Base-by-base conservation (phyloP, 2,329 filamentous ascomycete species). In the Colletotrichum gigasporum region DNA sequence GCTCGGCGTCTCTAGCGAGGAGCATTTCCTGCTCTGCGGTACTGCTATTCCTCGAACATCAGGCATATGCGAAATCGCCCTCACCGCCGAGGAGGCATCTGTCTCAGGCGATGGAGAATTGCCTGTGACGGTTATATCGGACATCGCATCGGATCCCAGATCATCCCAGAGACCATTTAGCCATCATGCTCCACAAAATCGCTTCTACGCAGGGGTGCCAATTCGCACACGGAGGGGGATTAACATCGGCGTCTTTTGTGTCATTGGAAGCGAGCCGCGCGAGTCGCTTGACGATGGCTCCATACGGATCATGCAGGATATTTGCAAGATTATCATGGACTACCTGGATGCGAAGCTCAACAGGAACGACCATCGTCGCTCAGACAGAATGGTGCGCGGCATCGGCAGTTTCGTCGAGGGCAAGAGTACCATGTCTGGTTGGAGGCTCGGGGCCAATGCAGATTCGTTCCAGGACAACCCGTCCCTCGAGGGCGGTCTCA, bases 131-230 rank as follows among this genome's bases (percentile, higher is more conserved):
- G 61, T 80, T 0, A 67, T 80, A 2, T 65, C 71, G 0, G 75
- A 83, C 50, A 69, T 82, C 2, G 66, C 67, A 0, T 28, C 32
- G 0, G 72, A 81, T 30, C 52, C 70, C 3, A 71, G 74, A 1
- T 79, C 77, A 41, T 61, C 66, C 5, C 30, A 56, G 16, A 70
- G 71, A n/a, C 63, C 71, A 0, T 74, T 70, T n/a, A 71, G 72
- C 11, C 67, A 56, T 8, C 55, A 62, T 0, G 69, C 72, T 22
- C 68, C 69, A 0, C 61, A 64, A 2, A 69, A 71, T 14, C 69
- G 72, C 2, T 82, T 82, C 58, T 82, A 81, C 42, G 78, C 78
- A 0, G 79, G 73, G 0, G 76, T 80, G 0, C 80, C 80, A 2
- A 79, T 82, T 11, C 74, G 77, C 0, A 78, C 77, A 0, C 73